Evolutionary conservation across 108 stramenopile genomes (phyloP).

Genomic region (Conticribra weissflogii): DNA sequence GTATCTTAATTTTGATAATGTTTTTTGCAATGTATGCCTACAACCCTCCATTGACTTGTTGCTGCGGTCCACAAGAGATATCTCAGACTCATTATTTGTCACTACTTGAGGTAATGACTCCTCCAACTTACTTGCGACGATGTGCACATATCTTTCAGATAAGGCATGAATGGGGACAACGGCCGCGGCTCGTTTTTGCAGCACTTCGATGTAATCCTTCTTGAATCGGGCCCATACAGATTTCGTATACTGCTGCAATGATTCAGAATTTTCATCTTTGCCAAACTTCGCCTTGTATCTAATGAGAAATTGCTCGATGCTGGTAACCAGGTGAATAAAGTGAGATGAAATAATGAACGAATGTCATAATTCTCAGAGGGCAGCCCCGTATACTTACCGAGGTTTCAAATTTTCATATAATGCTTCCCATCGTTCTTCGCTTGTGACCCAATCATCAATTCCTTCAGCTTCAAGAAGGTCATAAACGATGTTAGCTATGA

Average conservation of each 20-base stretch:
- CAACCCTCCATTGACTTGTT: not conserved
- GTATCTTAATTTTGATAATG: conserved; percentile 9
- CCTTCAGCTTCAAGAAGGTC: conserved; percentile 22
- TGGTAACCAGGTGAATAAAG: too few relatives aligned
- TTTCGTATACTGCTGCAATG: not conserved
- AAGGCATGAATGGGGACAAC: conserved; percentile 4
- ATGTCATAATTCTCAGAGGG: too few relatives aligned
- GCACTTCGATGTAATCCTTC: conserved; percentile 2
- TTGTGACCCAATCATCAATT: conserved; percentile 14
- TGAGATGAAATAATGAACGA: too few relatives aligned
- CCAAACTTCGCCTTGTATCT: not conserved
- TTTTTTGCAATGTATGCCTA: conserved; percentile 13
- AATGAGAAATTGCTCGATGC: conserved; percentile 8
- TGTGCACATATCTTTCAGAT: conserved; percentile 15
- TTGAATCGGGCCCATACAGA: conserved; percentile 7
- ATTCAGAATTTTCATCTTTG: not conserved
- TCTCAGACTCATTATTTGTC: not conserved
- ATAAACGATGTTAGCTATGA: conserved; percentile 14
- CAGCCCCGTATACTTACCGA: too few relatives aligned
- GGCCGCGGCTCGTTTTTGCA: not conserved
- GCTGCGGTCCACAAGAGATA: not conserved
- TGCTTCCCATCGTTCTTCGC: conserved; percentile 15
- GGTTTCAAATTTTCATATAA: conserved; percentile 2
- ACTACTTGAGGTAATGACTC: not conserved
- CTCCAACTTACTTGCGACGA: conserved; percentile 8